Percentiles rank a stretch among this genome's conserved stretches.
Evolutionary conservation across 768 basidiomycete genomes (phyloP).

Genomic region (Tephrocybe sp.): DNA sequence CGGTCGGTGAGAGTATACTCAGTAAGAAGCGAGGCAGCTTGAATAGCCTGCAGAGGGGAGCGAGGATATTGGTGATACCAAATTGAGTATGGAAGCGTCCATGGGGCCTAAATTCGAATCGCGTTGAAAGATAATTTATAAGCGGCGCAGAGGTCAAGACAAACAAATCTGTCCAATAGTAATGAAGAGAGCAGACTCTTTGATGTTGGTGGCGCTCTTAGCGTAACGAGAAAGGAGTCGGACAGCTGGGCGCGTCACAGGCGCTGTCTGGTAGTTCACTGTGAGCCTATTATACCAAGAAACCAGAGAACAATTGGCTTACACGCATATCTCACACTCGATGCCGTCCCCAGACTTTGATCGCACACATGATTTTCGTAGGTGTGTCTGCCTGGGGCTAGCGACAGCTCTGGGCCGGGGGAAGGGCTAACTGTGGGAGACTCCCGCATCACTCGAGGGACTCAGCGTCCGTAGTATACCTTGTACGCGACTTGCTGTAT

Average conservation of each 20-base stretch:
- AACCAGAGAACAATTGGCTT: constrained; percentile 6
- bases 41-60: constrained; percentile 49
- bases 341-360: too few relatives aligned
- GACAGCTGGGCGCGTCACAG: constrained; percentile 29
- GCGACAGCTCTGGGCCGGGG: too few relatives aligned
- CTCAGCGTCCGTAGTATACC: too few relatives aligned
- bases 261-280: constrained; percentile 19
- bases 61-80: constrained; percentile 63
- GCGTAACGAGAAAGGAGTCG: constrained; percentile 58
- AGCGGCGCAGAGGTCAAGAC: neutral
- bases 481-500: too few relatives aligned
- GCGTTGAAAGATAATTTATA: neutral
- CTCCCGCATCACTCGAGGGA: too few relatives aligned
- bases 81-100: constrained; percentile 49
- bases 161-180: constrained; percentile 45
- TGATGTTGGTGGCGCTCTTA: constrained; percentile 61
- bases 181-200: constrained; percentile 49
- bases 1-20: constrained; percentile 57
- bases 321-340: too few relatives aligned
- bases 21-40: constrained; percentile 40
- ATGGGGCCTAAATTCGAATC: constrained; percentile 44
- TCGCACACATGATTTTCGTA: too few relatives aligned
- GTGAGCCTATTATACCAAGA: neutral
- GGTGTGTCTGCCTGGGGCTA: too few relatives aligned
- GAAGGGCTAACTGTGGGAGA: too few relatives aligned